Percentiles rank a stretch among this genome's conserved stretches.
These are phyloP conservation scores for Clonostachys rosea DNA, from an alignment of 2,329 filamentous ascomycete genomes.

Conservation along the genomic window DNA sequence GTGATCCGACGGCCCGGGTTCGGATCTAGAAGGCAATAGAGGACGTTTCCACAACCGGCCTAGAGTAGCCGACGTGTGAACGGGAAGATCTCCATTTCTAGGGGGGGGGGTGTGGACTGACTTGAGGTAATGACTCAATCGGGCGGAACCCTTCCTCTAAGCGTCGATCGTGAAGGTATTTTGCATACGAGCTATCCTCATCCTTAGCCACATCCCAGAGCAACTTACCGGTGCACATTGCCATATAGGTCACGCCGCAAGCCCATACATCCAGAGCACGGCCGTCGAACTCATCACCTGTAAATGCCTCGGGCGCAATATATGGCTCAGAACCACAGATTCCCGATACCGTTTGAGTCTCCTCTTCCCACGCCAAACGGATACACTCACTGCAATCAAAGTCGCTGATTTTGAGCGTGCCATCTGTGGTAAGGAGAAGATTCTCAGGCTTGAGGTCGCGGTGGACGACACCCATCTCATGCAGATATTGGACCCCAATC, in stretches of 20 bases:
- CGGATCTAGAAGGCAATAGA: conserved; percentile 96
- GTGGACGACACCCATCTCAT: conserved; percentile 98
- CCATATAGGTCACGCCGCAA: conserved; percentile 99
- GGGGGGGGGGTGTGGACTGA: background rate
- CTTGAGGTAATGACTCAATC: conserved; percentile 64
- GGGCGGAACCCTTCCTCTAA: conserved; percentile 95
- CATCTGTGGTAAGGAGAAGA: conserved; percentile 85
- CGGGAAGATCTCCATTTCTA: conserved; percentile 1
- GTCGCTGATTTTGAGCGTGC: conserved; percentile 94
- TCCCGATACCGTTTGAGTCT: conserved; percentile 96
- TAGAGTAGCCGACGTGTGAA: conserved; percentile 31
- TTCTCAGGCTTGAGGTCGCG: conserved; percentile 97
- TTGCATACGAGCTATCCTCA: conserved; percentile 94
- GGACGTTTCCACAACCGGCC: conserved; percentile 97
- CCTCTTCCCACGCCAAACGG: conserved; percentile 98
- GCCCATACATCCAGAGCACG: conserved; percentile 98
- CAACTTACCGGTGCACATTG: conserved; percentile 94
- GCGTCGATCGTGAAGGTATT: conserved; percentile 86
- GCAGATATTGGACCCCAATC: conserved; percentile 97
- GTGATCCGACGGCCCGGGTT: conserved; percentile 90
- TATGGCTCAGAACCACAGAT: conserved; percentile 96
- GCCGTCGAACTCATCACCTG: conserved; percentile 92
- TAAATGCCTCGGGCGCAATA: conserved; percentile 94
- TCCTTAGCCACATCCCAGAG: conserved; percentile 96
- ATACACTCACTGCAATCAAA: conserved; percentile 99